phyloP scores from a whole-genome alignment of 73 alveolate species.

The Paramecium sonneborni region DNA sequence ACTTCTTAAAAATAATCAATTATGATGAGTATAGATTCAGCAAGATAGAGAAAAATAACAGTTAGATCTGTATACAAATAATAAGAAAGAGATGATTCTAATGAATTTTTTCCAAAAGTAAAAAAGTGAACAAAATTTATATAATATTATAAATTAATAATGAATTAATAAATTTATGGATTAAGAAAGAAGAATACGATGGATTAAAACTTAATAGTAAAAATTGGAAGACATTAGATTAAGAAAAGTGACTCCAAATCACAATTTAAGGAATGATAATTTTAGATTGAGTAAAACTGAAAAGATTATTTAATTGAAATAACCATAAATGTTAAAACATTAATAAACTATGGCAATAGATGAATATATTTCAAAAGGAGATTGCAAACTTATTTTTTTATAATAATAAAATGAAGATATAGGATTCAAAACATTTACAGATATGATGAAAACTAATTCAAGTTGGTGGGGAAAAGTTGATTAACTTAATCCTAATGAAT shows the following conservation, averaged over 20 bases:
- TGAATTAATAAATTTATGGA: neutral
- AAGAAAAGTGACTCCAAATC: neutral
- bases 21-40: neutral
- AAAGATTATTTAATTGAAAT: neutral
- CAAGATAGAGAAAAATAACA: neutral
- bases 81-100: neutral
- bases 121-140: neutral
- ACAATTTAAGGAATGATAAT: neutral
- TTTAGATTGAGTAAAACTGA: neutral
- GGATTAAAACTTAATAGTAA: neutral
- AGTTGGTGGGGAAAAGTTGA: neutral
- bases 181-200: neutral
- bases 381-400: constrained; percentile 26
- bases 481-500: constrained; percentile 3
- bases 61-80: neutral
- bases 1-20: neutral
- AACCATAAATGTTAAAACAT: neutral
- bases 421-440: constrained; percentile 52
- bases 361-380: neutral
- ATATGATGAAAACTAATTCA: constrained; percentile 50
- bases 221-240: neutral
- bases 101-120: neutral
- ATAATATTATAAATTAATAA: neutral
- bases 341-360: constrained; percentile 2
- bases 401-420: neutral